These are phyloP conservation scores for Plectosphaerella sp. DNA, from an alignment of 2,329 filamentous ascomycete genomes.

Conservation along the genomic window DNA sequence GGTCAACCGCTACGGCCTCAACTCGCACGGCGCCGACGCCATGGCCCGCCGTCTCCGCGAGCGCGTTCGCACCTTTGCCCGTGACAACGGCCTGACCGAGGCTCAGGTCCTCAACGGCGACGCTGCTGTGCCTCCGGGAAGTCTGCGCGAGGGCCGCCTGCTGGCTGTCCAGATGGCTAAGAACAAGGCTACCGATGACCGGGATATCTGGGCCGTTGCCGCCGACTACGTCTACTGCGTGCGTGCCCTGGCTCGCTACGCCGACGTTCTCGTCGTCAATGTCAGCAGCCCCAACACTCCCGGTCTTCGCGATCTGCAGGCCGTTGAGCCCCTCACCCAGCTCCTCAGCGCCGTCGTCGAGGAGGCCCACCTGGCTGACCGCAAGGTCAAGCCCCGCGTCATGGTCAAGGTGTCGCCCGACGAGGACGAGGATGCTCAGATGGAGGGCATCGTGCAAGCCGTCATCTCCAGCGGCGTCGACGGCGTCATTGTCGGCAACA, in stretches of 20 bases:
- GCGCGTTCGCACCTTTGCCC: constrained; percentile 73
- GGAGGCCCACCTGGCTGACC: constrained; percentile 64
- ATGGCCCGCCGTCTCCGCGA: constrained; percentile 76
- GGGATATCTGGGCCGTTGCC: constrained; percentile 75
- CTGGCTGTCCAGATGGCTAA: constrained; percentile 93
- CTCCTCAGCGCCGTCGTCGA: constrained; percentile 79
- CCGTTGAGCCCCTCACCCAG: constrained; percentile 73
- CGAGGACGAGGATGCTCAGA: constrained; percentile 79
- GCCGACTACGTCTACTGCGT: constrained; percentile 89
- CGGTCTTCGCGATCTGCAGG: constrained; percentile 82
- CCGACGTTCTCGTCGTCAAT: constrained; percentile 96
- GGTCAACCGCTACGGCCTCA: constrained; percentile 94
- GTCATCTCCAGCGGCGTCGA: constrained; percentile 83
- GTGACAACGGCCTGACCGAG: constrained; percentile 65
- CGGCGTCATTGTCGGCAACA: constrained; percentile 95
- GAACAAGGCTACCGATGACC: constrained; percentile 88
- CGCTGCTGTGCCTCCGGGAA: constrained; percentile 76
- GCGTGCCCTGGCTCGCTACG: constrained; percentile 74
- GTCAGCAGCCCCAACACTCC: constrained; percentile 96
- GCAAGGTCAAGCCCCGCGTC: constrained; percentile 71
- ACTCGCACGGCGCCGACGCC: constrained; percentile 83
- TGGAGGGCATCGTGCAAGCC: constrained; percentile 83
- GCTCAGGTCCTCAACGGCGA: constrained; percentile 71
- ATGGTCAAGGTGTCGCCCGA: constrained; percentile 99
- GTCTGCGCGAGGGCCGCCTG: constrained; percentile 68